Evolutionary conservation across 192 early-diverging fungal genomes (phyloP).

Genomic region (Linnemannia zychae): DNA sequence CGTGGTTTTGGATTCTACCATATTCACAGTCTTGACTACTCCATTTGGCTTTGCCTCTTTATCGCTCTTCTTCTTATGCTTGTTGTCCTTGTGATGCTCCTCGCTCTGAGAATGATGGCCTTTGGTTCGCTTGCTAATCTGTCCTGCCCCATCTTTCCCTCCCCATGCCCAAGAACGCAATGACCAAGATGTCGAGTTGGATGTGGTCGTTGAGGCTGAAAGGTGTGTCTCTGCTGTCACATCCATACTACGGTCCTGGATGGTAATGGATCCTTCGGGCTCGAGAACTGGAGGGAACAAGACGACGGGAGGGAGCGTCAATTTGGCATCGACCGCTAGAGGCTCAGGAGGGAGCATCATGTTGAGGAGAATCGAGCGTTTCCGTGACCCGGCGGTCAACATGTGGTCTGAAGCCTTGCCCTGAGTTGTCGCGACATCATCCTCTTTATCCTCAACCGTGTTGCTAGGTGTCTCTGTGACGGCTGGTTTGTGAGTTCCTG

Average conservation of each 20-base stretch:
- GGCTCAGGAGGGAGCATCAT: conserved; percentile 49
- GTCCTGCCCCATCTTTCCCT: background rate
- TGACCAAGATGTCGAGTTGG: conserved; percentile 27
- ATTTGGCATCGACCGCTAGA: conserved; percentile 20
- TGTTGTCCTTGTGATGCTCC: background rate
- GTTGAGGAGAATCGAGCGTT: conserved; percentile 46
- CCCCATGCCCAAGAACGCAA: conserved; percentile 22
- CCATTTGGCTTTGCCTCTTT: background rate
- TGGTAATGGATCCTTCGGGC: background rate
- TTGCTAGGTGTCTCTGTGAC: background rate
- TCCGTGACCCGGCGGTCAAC: conserved; percentile 25
- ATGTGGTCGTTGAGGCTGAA: background rate
- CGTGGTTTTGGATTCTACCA: conserved; percentile 4
- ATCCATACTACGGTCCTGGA: conserved; percentile 5
- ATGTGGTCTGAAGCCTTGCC: conserved; percentile 22
- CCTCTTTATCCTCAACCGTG: background rate
- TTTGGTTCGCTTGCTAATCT: conserved; percentile 14
- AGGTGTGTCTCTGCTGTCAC: background rate
- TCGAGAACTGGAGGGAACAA: conserved; percentile 22
- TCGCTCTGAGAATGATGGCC: background rate
- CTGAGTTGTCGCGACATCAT: background rate
- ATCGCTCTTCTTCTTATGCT: background rate
- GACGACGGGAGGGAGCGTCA: conserved; percentile 23
- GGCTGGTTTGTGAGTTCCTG: too few relatives aligned
- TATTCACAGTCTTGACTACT: conserved; percentile 1